Base-by-base conservation (phyloP, 1,284 basidiomycete genomes). In the Abortiporus biennis region DNA sequence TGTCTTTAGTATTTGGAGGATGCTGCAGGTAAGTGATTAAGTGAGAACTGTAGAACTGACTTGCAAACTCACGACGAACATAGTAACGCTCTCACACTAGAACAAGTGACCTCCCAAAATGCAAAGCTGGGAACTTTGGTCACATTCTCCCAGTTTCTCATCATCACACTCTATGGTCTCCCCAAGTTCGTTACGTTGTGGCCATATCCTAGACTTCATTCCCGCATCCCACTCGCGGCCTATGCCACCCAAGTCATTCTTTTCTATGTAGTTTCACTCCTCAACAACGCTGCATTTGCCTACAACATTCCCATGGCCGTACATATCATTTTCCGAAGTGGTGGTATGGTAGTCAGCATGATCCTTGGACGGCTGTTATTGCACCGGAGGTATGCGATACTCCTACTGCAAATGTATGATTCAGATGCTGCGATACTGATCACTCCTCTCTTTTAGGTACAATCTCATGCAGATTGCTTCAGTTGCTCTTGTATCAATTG, bases 291-390 rank as follows among this genome's bases (percentile, higher is more conserved):
- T 19, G 93, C 92, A 1, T 96, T 97, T 58, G 87, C 79, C 3
- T 92, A 79, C 54, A 64, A 76, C 45, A 86, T 96, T 44, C 92
- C 93, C 12, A 90, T 96, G 78, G 68, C 89, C 0, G 85, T 97
- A 1, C 93, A 97, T 61, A 96, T 97, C 59, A 89, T 97, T 45
- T 97, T 96, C 57, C 74, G 93, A 27, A 92, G 88, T 52, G 92
- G 89, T 1, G 93, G 92, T n/a, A 64, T 91, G 54, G 74, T 86
- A n/a, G 65, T 90, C 36, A 88, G 83, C 54, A 80, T 92, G 76
- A 32, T 85, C 6, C 67, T 92, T 44, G 90, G 88, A 0, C 83
- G 74, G 70, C 38, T 80, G 1, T 49, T 89, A 12, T 68, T 67
- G 1, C 68, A 73, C 3, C 83, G 78, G 56, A 69, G 66, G 80